Evolutionary conservation across 352 stramenopile genomes (phyloP), one percentile per base, ranked within the genome.

Genomic region (Pythium vanterpoolii): DNA sequence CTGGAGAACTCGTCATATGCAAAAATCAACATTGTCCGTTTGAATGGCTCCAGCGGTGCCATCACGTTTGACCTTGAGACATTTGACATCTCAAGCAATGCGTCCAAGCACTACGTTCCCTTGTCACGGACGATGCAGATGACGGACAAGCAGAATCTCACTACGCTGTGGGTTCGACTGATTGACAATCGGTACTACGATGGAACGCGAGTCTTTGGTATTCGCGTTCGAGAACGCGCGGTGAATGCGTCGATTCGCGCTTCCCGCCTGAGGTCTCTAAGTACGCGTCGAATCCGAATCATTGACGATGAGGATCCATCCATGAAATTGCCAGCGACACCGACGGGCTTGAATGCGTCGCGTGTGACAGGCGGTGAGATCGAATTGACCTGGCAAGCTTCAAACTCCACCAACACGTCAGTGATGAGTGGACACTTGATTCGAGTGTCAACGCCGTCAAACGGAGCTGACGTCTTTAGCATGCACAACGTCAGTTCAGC

Each of bases 311-410:
- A 89, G 47, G 71, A 70, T 34, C 28, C 69, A 13, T 56, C 48
- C 11, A 72, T 60, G 24, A 43, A 56, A 5, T 43, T 85, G 1
- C 75, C 79, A 1, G 27, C 19, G 3, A 50, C 40, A 28, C 60
- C 72, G 3, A 40, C 36, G 0, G 23, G 40, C n/a, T 14, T 76
- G 11, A 9, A 52, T 1, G 18, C 69, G 30, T 40, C 54, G 1
- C 60, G 61, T 24, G 42, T 42, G 14, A 89, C 72, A 14, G 79
- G 79, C 44, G 79, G 79, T 2, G 75, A 86, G 43, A 63, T 89
- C 23, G 62, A 69, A 47, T 24, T 87, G 40, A n/a, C 43, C 18
- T 86, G 74, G 74, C 34, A 51, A 1, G 11, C 0, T 18, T 23
- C 66, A 23, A 53, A 38, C 18, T 7, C 48, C 4, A 61, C 26